Conservation (phyloP, 371 early-diverging fungal species). For the Syncephalis plumigaleata region DNA sequence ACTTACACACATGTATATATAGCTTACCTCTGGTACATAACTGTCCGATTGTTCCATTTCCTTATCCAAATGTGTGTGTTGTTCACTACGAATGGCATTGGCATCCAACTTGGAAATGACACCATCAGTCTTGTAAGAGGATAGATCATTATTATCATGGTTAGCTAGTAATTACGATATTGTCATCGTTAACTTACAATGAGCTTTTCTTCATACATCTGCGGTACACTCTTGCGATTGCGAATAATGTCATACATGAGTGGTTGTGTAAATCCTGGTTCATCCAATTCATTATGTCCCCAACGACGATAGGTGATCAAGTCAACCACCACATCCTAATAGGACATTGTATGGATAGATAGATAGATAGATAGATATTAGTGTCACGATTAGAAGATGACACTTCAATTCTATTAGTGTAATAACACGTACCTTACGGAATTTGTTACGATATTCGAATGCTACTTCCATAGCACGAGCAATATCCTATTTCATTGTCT, state of each 20-base stretch:
- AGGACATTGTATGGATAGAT: conserved; percentile 4
- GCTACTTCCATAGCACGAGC: conserved; percentile 69
- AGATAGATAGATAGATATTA: too few species aligned
- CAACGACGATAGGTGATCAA: conserved; percentile 83
- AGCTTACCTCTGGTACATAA: conserved; percentile 27
- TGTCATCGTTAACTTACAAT: conserved; percentile 11
- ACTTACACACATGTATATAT: not conserved
- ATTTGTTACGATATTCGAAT: conserved; percentile 77
- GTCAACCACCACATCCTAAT: conserved; percentile 68
- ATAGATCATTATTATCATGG: not conserved
- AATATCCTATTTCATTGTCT: conserved; percentile 33
- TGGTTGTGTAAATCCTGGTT: conserved; percentile 94
- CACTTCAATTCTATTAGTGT: conserved; percentile 6
- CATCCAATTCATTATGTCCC: conserved; percentile 97
- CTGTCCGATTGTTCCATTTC: conserved; percentile 32
- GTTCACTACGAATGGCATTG: conserved; percentile 27
- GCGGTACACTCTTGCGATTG: conserved; percentile 60
- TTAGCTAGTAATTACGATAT: not conserved
- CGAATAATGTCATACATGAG: conserved; percentile 88
- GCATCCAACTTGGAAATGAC: conserved; percentile 19
- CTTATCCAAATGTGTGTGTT: conserved; percentile 33
- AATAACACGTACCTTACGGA: conserved; percentile 39
- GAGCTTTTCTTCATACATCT: conserved; percentile 55
- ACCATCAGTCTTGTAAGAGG: conserved; percentile 7
- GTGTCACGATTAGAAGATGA: not conserved